Evolutionary conservation across 2,329 filamentous ascomycete genomes (phyloP).

Genomic region (Fusarium algeriense): DNA sequence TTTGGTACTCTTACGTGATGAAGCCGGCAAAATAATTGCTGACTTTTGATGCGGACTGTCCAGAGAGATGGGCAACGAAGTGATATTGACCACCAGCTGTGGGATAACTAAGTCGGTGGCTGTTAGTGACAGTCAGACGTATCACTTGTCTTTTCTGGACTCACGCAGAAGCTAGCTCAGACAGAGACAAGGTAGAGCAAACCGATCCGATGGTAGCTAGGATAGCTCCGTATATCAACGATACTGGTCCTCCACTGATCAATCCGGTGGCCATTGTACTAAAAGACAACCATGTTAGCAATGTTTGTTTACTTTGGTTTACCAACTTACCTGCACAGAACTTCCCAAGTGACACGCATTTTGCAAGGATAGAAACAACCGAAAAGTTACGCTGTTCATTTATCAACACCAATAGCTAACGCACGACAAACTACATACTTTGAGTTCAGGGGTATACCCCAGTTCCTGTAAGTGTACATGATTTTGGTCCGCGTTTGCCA

Average conservation of each 20-base stretch:
- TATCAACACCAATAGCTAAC: too few species aligned
- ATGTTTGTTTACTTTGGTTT: too few species aligned
- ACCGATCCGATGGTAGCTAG: slow-evolving; percentile 15
- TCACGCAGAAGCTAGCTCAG: slow-evolving; percentile 27
- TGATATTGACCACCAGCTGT: slow-evolving; percentile 35
- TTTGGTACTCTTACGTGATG: slow-evolving; percentile 4
- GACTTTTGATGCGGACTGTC: background rate
- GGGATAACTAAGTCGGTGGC: background rate
- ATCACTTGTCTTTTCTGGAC: too few species aligned
- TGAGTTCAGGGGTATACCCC: too few species aligned
- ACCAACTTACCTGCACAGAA: slow-evolving; percentile 19
- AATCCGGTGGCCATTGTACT: slow-evolving; percentile 29
- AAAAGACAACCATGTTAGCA: background rate
- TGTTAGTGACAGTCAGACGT: background rate
- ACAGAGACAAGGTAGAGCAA: slow-evolving; percentile 32
- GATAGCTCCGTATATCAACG: slow-evolving; percentile 27
- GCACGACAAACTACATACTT: too few species aligned
- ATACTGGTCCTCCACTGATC: slow-evolving; percentile 24
- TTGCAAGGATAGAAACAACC: slow-evolving; percentile 9
- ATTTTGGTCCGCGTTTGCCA: too few species aligned
- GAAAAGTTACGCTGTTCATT: slow-evolving; percentile 27
- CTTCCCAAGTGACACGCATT: slow-evolving; percentile 28
- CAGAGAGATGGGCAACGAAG: slow-evolving; percentile 4
- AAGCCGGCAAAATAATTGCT: slow-evolving; percentile 27
- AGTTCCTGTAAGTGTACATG: too few species aligned